phyloP scores from a whole-genome alignment of 2,329 filamentous ascomycete species.

The Trichophyton verrucosum region DNA sequence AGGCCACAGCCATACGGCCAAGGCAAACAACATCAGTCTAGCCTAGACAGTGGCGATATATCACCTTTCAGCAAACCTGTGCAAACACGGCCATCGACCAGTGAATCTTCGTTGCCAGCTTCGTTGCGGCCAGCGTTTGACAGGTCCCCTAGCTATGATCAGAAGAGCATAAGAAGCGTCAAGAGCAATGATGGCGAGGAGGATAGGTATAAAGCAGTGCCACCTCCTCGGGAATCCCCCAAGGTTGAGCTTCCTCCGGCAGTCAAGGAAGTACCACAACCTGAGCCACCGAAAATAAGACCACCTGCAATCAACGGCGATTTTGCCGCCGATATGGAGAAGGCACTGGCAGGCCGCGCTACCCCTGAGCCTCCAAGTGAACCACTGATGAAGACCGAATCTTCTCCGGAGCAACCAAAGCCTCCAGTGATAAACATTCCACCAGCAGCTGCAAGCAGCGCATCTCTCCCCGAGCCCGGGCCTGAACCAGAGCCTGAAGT shows the following conservation, averaged over 20 bases:
- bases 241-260: neutral
- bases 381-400: neutral
- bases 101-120: neutral
- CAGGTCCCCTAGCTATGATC: slow-evolving; percentile 1
- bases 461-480: neutral
- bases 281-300: slow-evolving; percentile 5
- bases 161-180: neutral
- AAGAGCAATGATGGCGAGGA: neutral
- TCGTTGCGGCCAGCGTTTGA: slow-evolving; percentile 2
- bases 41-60: neutral
- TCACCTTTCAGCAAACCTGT: neutral
- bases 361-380: neutral
- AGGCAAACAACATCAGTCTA: neutral
- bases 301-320: neutral
- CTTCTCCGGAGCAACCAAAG: neutral
- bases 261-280: neutral
- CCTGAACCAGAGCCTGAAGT: slow-evolving; percentile 23
- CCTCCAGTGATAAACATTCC: neutral
- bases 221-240: neutral
- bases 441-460: neutral
- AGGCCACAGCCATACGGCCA: neutral
- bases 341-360: neutral
- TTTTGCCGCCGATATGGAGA: neutral
- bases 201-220: neutral
- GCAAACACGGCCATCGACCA: neutral